Evolutionary conservation across 345 rosid genomes (phyloP), one percentile per base, ranked within the genome.

Genomic region (Alliaria petiolata): DNA sequence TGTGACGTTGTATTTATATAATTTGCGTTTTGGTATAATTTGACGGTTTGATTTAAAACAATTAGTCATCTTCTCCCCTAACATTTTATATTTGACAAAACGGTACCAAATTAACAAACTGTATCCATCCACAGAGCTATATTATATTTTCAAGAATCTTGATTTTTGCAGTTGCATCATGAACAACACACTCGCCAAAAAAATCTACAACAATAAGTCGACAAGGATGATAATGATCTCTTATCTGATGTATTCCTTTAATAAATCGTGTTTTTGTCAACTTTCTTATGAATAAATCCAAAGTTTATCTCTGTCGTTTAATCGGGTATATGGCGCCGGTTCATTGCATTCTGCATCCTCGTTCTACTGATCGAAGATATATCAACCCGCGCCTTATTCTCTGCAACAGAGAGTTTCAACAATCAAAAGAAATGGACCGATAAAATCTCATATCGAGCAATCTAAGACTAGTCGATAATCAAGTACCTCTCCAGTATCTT

Each of bases 401-500:
- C 98, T 93, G 88, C 76, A 71, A 68, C 49, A 57, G 15, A 17
- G 17, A 25, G 31, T 28, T 28, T 40, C 36, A 39, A 40, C 46
- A 8, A 31, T 28, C 30, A 57, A 30, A 20, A 58, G 33, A 75
- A 26, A 60, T 33, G 36, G 11, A 65, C 35, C 4, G 1, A 6
- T 15, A 15, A 76, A 47, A 40, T 28, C 4, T 31, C 17, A 49
- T 9, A 60, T 44, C 50, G 7, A 58, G 46, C 39, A 53, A 31
- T 34, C 59, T 49, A 38, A n/a, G 30, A 72, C 15, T 22, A 60
- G 42, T 25, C 8, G 14, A 46, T 68, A 38, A 39, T 35, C 12
- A 25, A 19, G 38, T 93, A 95, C 99, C 96, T 95, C 97, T 76
- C 50, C 75, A 30, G 96, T 91, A 82, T 89, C 91, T 78, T 83